phyloP scores from a whole-genome alignment of 2,329 filamentous ascomycete species.

The Pseudopithomyces chartarum region DNA sequence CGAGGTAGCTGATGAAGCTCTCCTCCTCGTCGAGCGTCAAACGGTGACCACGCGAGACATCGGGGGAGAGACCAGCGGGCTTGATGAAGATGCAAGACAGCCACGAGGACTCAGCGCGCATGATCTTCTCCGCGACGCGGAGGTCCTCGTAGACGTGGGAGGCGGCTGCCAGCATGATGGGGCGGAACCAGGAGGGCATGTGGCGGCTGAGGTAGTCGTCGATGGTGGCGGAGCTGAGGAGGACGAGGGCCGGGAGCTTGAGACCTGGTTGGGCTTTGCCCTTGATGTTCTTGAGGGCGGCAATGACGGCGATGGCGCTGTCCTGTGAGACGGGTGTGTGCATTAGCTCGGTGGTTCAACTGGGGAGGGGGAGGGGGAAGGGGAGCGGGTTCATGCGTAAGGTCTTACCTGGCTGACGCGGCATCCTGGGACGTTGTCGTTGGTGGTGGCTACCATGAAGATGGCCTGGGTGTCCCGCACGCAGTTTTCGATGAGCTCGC shows the following conservation, averaged over 20 bases:
- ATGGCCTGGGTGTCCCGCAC: slow-evolving; percentile 43
- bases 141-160: slow-evolving; percentile 50
- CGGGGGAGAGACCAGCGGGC: slow-evolving; percentile 47
- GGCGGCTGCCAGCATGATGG: slow-evolving; percentile 36
- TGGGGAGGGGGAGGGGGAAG: too few relatives aligned
- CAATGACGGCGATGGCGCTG: slow-evolving; percentile 41
- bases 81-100: slow-evolving; percentile 50
- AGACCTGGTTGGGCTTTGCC: not conserved
- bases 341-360: too few relatives aligned
- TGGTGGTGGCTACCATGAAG: slow-evolving; percentile 48
- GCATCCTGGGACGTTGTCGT: slow-evolving; percentile 53
- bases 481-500: slow-evolving; percentile 44
- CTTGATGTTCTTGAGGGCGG: slow-evolving; percentile 40
- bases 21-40: slow-evolving; percentile 47
- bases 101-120: slow-evolving; percentile 48
- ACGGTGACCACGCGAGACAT: slow-evolving; percentile 48
- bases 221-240: slow-evolving; percentile 52
- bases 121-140: slow-evolving; percentile 37
- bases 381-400: too few relatives aligned
- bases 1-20: slow-evolving; percentile 49
- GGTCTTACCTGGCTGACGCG: slow-evolving; percentile 36
- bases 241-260: slow-evolving; percentile 46
- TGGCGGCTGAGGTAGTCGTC: slow-evolving; percentile 45
- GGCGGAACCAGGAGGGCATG: slow-evolving; percentile 32
- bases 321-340: slow-evolving; percentile 18